Percentiles rank a stretch among this genome's conserved stretches.
These are phyloP conservation scores for Oenanthe javanica DNA, from an alignment of 140 eudicot species.

Conservation along the genomic window DNA sequence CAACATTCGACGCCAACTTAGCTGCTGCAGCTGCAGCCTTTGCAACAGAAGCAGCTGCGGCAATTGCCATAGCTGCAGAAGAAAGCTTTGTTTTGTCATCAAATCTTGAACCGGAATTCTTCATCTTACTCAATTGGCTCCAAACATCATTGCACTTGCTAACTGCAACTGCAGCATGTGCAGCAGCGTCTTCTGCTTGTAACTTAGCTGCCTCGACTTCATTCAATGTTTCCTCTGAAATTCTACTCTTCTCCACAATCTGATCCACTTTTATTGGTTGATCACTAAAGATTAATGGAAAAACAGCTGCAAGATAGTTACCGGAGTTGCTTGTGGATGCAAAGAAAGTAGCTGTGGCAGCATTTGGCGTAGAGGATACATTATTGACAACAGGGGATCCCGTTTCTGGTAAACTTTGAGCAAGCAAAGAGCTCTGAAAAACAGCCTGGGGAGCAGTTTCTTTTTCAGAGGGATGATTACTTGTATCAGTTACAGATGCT, in stretches of 20 bases:
- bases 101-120: constrained; percentile 44
- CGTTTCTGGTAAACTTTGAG: constrained; percentile 26
- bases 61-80: constrained; percentile 74
- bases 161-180: constrained; percentile 61
- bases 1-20: constrained; percentile 66
- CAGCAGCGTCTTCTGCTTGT: constrained; percentile 77
- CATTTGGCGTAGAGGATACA: constrained; percentile 32
- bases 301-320: constrained; percentile 12
- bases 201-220: constrained; percentile 72
- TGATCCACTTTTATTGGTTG: constrained; percentile 23
- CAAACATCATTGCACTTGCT: constrained; percentile 62
- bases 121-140: constrained; percentile 55
- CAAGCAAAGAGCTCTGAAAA: constrained; percentile 21
- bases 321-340: constrained; percentile 22
- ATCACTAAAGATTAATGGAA: constrained; percentile 27
- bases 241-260: constrained; percentile 21
- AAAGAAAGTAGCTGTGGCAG: constrained; percentile 33
- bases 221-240: constrained; percentile 33
- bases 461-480: constrained; percentile 20
- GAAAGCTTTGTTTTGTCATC: constrained; percentile 66
- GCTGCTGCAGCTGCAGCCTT: constrained; percentile 98
- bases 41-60: constrained; percentile 96
- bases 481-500: constrained; percentile 13
- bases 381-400: constrained; percentile 18
- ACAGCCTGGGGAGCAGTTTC: constrained; percentile 16